Percentiles rank a stretch among this genome's conserved stretches.
Evolutionary conservation across 768 basidiomycete genomes (phyloP).

Genomic region (Pseudohyphozyma bogoriensis): DNA sequence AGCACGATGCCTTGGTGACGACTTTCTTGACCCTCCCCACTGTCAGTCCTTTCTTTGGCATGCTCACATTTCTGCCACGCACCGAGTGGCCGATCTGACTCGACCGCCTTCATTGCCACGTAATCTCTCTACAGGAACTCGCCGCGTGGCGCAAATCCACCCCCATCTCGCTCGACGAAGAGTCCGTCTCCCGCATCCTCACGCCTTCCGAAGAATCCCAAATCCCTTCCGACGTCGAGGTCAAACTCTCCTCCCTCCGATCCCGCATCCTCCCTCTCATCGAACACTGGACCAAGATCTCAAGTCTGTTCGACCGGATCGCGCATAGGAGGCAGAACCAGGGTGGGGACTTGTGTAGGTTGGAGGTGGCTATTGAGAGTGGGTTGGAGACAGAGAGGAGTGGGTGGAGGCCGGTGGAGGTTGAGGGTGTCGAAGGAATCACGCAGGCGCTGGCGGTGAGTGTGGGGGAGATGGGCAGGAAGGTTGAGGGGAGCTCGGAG

Average conservation of each 20-base stretch:
- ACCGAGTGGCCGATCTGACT: background rate
- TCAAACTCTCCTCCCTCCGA: slow-evolving; percentile 59
- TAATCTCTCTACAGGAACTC: slow-evolving; percentile 53
- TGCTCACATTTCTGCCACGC: background rate
- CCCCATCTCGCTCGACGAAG: slow-evolving; percentile 70
- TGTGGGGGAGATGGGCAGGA: slow-evolving; percentile 31
- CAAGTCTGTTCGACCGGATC: slow-evolving; percentile 72
- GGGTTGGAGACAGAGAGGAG: slow-evolving; percentile 35
- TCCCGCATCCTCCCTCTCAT: slow-evolving; percentile 48
- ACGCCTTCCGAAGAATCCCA: slow-evolving; percentile 56
- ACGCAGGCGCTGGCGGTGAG: slow-evolving; percentile 44
- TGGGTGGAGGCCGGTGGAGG: slow-evolving; percentile 13
- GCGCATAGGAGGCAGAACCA: slow-evolving; percentile 84
- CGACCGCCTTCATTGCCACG: too few species aligned
- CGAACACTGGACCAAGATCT: slow-evolving; percentile 86
- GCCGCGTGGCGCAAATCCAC: slow-evolving; percentile 79
- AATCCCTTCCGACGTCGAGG: slow-evolving; percentile 83
- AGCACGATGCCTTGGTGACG: slow-evolving; percentile 34
- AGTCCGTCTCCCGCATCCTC: slow-evolving; percentile 47
- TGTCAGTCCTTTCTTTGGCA: background rate
- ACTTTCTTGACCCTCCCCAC: slow-evolving; percentile 24
- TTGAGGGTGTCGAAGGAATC: slow-evolving; percentile 3
- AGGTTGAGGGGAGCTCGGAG: slow-evolving; percentile 34
- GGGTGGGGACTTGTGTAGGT: slow-evolving; percentile 51
- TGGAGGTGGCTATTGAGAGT: slow-evolving; percentile 69